Percentiles rank a stretch among this genome's conserved stretches.
These are phyloP conservation scores for Lepidopterella palustris DNA, from an alignment of 495 filamentous ascomycete genomes.

Conservation along the genomic window DNA sequence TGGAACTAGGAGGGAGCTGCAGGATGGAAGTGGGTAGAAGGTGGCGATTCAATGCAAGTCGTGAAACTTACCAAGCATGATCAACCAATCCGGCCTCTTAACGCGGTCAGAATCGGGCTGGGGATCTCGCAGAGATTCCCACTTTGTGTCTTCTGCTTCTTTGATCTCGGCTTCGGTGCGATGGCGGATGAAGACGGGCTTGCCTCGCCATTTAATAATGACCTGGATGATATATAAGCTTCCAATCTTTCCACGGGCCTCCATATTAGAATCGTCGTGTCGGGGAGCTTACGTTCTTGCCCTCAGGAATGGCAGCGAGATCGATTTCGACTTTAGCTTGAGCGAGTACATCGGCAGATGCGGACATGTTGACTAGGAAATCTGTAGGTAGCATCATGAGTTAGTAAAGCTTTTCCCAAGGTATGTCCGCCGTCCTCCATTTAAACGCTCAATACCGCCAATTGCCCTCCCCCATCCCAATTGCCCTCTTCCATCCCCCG, in stretches of 20 bases:
- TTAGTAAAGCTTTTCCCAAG: constrained; percentile 9
- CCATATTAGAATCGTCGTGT: not conserved
- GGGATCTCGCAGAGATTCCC: constrained; percentile 79
- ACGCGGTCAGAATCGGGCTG: constrained; percentile 87
- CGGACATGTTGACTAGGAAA: constrained; percentile 99
- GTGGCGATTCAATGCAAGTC: too few relatives aligned
- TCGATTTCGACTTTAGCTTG: constrained; percentile 99
- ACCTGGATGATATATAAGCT: constrained; percentile 50
- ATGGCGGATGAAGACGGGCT: constrained; percentile 99
- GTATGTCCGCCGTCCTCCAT: not conserved
- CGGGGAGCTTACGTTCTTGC: constrained; percentile 83
- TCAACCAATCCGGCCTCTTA: constrained; percentile 96
- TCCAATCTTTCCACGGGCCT: not conserved
- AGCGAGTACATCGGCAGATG: constrained; percentile 95
- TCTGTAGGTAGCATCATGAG: constrained; percentile 49
- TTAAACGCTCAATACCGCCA: constrained; percentile 2
- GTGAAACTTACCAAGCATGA: constrained; percentile 89
- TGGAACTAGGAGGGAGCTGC: not conserved
- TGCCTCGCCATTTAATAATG: constrained; percentile 99
- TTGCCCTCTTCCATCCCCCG: not conserved
- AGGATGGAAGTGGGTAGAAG: too few relatives aligned
- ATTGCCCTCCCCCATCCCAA: constrained; percentile 11
- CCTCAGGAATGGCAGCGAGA: constrained; percentile 84
- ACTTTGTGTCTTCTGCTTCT: constrained; percentile 50
- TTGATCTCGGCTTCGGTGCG: constrained; percentile 67